Percentiles rank a stretch among this genome's conserved stretches.
Evolutionary conservation across 805 yeast species (phyloP).

Genomic region (Yarrowia keelungensis): DNA sequence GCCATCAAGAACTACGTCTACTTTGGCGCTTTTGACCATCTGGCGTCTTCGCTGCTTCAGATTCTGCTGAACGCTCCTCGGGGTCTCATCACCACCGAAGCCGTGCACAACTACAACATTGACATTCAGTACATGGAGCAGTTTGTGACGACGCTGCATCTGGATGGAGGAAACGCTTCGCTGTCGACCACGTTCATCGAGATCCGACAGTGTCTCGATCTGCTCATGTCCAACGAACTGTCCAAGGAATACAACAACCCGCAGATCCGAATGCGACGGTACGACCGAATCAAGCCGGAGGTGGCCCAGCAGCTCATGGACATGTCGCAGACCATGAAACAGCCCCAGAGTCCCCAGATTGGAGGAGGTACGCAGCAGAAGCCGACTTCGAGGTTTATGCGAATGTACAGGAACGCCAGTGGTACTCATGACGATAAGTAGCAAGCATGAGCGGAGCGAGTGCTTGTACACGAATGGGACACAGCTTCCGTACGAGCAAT

Average conservation of each 20-base stretch:
- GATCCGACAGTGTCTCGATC: conserved; percentile 77
- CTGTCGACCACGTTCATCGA: conserved; percentile 77
- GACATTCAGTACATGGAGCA: conserved; percentile 81
- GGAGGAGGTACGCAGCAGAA: conserved; percentile 19
- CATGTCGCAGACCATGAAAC: conserved; percentile 30
- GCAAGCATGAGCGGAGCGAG: conserved; percentile 10
- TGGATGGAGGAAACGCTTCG: conserved; percentile 47
- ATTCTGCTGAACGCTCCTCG: conserved; percentile 62
- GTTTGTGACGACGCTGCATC: conserved; percentile 50
- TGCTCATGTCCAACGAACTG: conserved; percentile 66
- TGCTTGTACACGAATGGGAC: too few relatives aligned
- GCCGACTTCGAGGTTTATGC: conserved; percentile 31
- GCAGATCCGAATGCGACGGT: conserved; percentile 64
- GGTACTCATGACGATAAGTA: neutral
- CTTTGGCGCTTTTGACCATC: conserved; percentile 83
- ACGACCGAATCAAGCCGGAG: conserved; percentile 75
- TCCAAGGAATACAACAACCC: conserved; percentile 68
- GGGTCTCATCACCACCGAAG: conserved; percentile 61
- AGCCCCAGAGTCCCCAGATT: conserved; percentile 34
- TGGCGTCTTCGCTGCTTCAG: conserved; percentile 72
- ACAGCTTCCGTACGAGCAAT: too few relatives aligned
- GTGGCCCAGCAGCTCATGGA: conserved; percentile 65
- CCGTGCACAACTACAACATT: conserved; percentile 73
- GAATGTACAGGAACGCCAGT: conserved; percentile 21
- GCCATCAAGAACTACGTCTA: conserved; percentile 80